Conservation (phyloP, 202 grass and related monocot genomes). For the Zoysia matrella region DNA sequence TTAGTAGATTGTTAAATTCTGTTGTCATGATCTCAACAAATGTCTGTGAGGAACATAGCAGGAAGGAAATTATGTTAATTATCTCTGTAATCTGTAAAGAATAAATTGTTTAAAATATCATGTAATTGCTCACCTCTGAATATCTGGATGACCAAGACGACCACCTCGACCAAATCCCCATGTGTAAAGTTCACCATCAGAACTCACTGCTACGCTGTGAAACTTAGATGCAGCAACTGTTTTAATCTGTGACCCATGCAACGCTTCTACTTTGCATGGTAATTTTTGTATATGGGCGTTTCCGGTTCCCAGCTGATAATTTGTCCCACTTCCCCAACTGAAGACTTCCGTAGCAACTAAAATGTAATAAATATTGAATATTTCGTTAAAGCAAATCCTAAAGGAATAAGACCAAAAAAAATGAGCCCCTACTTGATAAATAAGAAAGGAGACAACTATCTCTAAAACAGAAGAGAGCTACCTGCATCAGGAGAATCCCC, state of each 20-base stretch:
- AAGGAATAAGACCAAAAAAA: slow-evolving; percentile 36
- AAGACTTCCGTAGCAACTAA: slow-evolving; percentile 93
- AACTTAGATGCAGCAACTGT: slow-evolving; percentile 86
- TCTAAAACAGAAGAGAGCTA: slow-evolving; percentile 37
- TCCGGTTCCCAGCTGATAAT: slow-evolving; percentile 96
- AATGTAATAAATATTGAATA: slow-evolving; percentile 38
- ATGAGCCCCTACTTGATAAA: slow-evolving; percentile 12
- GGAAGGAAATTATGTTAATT: background rate
- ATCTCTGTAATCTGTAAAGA: background rate
- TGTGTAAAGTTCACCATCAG: slow-evolving; percentile 87
- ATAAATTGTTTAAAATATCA: background rate
- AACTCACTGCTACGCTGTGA: slow-evolving; percentile 92
- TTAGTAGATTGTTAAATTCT: slow-evolving; percentile 6
- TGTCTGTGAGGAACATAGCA: background rate
- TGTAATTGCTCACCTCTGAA: slow-evolving; percentile 69
- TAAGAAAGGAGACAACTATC: slow-evolving; percentile 23
- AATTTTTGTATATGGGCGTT: slow-evolving; percentile 98
- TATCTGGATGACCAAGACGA: slow-evolving; percentile 92
- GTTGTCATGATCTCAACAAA: background rate
- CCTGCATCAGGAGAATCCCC: slow-evolving; percentile 77
- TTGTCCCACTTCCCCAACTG: slow-evolving; percentile 99
- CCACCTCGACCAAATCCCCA: slow-evolving; percentile 99
- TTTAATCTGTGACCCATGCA: slow-evolving; percentile 85
- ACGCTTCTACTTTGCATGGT: slow-evolving; percentile 96
- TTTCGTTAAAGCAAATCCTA: slow-evolving; percentile 51